These are phyloP conservation scores for Rhodotorula glutinis DNA, from an alignment of 1,284 basidiomycete species.

Conservation along the genomic window DNA sequence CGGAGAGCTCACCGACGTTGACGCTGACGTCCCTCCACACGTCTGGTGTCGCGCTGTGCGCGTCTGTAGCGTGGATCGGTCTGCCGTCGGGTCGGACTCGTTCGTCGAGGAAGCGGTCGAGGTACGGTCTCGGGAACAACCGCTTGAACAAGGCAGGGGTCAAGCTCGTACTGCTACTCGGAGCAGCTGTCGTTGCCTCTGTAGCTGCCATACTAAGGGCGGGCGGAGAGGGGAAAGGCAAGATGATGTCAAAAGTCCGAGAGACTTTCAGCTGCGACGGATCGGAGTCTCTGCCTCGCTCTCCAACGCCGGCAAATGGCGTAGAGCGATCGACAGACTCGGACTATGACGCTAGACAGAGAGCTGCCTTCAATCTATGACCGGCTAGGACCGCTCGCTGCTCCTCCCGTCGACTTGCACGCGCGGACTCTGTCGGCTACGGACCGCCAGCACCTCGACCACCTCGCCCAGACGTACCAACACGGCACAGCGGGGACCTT, in stretches of 20 bases:
- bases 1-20: slow-evolving; percentile 60
- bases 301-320: background rate
- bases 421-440: background rate
- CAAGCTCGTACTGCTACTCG: slow-evolving; percentile 9
- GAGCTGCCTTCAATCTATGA: slow-evolving; percentile 11
- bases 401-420: slow-evolving; percentile 5
- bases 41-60: slow-evolving; percentile 14
- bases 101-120: slow-evolving; percentile 71
- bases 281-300: background rate
- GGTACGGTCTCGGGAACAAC: slow-evolving; percentile 73
- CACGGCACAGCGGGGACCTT: background rate
- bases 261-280: background rate
- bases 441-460: background rate
- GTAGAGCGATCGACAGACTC: no score
- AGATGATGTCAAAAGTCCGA: background rate
- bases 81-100: slow-evolving; percentile 72
- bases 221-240: background rate
- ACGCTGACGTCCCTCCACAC: slow-evolving; percentile 67
- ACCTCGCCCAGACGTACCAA: background rate
- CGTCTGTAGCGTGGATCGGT: slow-evolving; percentile 17
- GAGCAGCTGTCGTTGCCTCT: background rate
- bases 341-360: background rate
- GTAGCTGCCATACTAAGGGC: background rate
- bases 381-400: background rate
- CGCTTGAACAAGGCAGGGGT: slow-evolving; percentile 66